These are phyloP conservation scores for Polymyxa betae DNA, from an alignment of 208 protist species.

Conservation along the genomic window DNA sequence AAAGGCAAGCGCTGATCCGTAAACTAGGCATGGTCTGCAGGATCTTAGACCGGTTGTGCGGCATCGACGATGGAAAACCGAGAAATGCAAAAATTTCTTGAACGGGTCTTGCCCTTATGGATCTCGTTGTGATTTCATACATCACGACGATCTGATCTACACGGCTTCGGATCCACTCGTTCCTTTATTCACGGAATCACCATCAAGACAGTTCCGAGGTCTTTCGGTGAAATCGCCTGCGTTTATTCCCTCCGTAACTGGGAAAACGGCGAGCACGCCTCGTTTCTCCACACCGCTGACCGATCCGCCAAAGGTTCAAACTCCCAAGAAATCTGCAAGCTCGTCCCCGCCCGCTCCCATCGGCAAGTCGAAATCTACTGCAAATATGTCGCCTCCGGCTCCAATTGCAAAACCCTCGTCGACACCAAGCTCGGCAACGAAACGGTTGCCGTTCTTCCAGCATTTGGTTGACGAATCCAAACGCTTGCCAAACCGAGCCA, in stretches of 20 bases:
- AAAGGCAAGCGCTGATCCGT: not conserved
- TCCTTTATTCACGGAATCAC: not conserved
- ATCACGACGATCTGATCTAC: constrained; percentile 41
- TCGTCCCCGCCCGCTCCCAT: not conserved
- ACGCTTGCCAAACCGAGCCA: not conserved
- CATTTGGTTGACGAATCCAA: constrained; percentile 45
- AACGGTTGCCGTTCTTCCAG: constrained; percentile 47
- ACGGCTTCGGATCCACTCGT: not conserved
- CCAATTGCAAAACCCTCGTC: not conserved
- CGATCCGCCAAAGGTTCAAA: not conserved
- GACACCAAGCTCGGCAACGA: not conserved
- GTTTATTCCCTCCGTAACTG: not conserved
- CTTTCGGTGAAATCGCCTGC: not conserved
- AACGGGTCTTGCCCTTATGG: constrained; percentile 35
- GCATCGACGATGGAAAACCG: constrained; percentile 31
- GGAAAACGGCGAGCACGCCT: not conserved
- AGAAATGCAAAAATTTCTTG: constrained; percentile 55
- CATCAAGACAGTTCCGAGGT: not conserved
- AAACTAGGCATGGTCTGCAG: not conserved
- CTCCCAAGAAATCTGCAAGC: not conserved
- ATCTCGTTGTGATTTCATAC: constrained; percentile 39
- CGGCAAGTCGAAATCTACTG: not conserved
- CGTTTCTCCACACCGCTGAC: not conserved
- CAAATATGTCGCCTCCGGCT: too few species aligned
- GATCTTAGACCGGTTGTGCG: constrained; percentile 45